Evolutionary conservation across 257 asterid genomes (phyloP), one percentile per base, ranked within the genome.

Genomic region (Rubia yunnanensis): DNA sequence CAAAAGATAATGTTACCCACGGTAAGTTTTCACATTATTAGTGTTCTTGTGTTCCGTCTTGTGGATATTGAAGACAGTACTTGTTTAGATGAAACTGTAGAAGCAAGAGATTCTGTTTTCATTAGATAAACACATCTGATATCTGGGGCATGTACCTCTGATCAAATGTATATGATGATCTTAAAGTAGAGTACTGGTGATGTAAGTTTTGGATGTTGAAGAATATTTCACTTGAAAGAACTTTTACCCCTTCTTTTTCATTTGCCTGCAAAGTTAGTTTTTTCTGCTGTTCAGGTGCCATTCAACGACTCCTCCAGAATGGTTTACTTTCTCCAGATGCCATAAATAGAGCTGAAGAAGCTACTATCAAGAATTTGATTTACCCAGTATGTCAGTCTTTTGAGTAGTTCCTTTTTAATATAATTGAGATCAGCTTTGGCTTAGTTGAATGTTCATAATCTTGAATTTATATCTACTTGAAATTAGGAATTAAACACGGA

Each of bases 1-100:
- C 99, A 8, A 94, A 90, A 78, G 99, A 94, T 78, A 76, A 83
- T 35, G 94, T 94, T 70, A 90, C 80, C 71, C 96, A 94, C 70
- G 99, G 99, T 77, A 90, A 86, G 95, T 81, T 61, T 65, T 64
- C 27, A 13, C 31, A 32, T 5, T 64, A 22, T 11, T 39, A 3
- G 11, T 39, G 30, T 15, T 28, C 44, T 17, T 31, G 8, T 27
- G 6, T 44, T 30, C 35, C 20, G 7, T 31, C 49, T 11, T 11
- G 20, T 48, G 26, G 30, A 64, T 46, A 60, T 26, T 60, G 20
- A 20, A 54, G 22, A 5, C 0, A 17, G 24, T n/a, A 23, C 4
- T 60, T 32, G 10, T 57, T 49, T 9, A 7, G 26, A 32, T 60
- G 26, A 15, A 18, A 48, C 32, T 5, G 9, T 69, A 5, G 7